Percentiles rank a stretch among this genome's conserved stretches.
These are phyloP conservation scores for Tripterygium wilfordii DNA, from an alignment of 177 flowering plant genomes.

Conservation along the genomic window DNA sequence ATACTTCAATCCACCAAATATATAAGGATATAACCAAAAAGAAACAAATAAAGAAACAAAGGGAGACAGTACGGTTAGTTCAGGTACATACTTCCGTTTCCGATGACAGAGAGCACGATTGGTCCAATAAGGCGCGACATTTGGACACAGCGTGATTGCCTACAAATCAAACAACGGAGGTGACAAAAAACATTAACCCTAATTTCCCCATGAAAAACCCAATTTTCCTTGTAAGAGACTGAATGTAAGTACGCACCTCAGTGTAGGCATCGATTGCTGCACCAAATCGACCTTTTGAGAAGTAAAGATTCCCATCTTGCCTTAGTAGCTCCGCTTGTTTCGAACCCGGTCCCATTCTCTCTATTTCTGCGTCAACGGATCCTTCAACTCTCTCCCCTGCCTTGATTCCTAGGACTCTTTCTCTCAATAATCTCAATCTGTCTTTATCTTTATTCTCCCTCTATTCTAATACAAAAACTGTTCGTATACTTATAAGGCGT, in stretches of 20 bases:
- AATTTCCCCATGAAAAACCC: not conserved
- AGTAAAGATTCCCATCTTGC: slow-evolving; percentile 60
- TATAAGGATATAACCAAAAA: slow-evolving; percentile 1
- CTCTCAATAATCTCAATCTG: no score
- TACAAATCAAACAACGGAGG: slow-evolving; percentile 13
- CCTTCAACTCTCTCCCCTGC: no score
- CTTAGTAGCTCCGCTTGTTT: slow-evolving; percentile 70
- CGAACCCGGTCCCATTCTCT: slow-evolving; percentile 12
- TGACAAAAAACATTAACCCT: not conserved
- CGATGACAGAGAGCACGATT: slow-evolving; percentile 82
- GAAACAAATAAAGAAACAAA: not conserved
- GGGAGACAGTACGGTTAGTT: not conserved
- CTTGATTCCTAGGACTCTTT: no score
- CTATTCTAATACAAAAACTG: no score
- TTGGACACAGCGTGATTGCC: slow-evolving; percentile 80
- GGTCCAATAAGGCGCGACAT: slow-evolving; percentile 73
- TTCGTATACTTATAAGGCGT: no score
- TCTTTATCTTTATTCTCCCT: no score
- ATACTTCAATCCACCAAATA: not conserved
- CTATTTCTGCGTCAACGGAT: no score
- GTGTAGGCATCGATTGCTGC: slow-evolving; percentile 99
- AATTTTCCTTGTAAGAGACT: not conserved
- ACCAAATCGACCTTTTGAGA: slow-evolving; percentile 52
- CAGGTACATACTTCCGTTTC: slow-evolving; percentile 55
- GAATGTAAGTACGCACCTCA: slow-evolving; percentile 39